Conservation (phyloP, 192 early-diverging fungal genomes). For the Linnemannia schmuckeri region DNA sequence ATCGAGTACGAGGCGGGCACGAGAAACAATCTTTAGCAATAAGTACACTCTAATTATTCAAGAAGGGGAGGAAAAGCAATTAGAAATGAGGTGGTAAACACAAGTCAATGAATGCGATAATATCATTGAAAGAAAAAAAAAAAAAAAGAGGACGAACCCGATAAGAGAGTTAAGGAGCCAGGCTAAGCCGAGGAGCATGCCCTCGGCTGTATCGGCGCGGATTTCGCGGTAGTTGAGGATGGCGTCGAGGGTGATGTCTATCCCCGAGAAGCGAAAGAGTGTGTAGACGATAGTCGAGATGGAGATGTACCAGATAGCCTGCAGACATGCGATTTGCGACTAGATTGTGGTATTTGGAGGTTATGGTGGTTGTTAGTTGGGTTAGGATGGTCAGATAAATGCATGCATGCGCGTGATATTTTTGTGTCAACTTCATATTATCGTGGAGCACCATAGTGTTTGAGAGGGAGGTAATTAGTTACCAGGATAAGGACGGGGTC, state of each 20-base stretch:
- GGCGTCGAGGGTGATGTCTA: constrained; percentile 73
- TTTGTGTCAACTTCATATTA: neutral
- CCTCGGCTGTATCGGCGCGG: constrained; percentile 71
- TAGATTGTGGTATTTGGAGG: neutral
- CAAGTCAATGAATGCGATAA: neutral
- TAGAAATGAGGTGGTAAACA: neutral
- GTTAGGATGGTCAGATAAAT: too few relatives aligned
- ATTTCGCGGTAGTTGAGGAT: constrained; percentile 74
- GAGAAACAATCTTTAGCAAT: constrained; percentile 75
- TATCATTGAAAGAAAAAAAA: neutral
- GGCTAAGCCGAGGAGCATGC: constrained; percentile 77
- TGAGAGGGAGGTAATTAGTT: neutral
- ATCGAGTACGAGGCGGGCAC: constrained; percentile 82
- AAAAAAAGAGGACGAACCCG: constrained; percentile 43
- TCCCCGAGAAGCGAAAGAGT: constrained; percentile 59
- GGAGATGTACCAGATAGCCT: constrained; percentile 50
- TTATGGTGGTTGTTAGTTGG: too few relatives aligned
- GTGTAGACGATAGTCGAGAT: constrained; percentile 44
- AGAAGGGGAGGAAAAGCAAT: neutral
- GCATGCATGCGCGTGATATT: too few relatives aligned
- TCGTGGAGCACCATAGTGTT: neutral
- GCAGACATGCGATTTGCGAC: constrained; percentile 53
- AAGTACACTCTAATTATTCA: constrained; percentile 53
- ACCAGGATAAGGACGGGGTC: constrained; percentile 55
- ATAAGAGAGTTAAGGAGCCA: constrained; percentile 74